Evolutionary conservation across 805 yeast species (phyloP).

Genomic region (Clavispora vitiphila): DNA sequence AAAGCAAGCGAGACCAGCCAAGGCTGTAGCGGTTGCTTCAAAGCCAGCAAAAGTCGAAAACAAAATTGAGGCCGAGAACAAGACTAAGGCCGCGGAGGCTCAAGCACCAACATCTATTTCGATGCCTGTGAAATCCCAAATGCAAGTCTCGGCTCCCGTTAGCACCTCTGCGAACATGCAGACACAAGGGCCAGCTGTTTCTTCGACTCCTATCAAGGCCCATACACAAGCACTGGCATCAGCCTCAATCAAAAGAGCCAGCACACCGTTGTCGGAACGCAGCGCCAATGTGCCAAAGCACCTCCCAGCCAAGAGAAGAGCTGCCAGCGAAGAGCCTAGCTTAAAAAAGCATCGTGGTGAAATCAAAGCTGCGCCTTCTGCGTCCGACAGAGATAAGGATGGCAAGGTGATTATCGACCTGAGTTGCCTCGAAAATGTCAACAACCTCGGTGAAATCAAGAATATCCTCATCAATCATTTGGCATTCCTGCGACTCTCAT

Average conservation of each 20-base stretch:
- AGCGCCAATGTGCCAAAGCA: conserved; percentile 19
- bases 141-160: no score
- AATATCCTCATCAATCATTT: conserved; percentile 75
- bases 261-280: conserved; percentile 24
- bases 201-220: not conserved
- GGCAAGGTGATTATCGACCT: conserved; percentile 24
- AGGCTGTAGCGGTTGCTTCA: not conserved
- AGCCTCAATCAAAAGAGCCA: conserved; percentile 4
- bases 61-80: not conserved
- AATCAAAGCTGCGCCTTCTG: conserved; percentile 1
- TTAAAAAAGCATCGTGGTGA: conserved; percentile 3
- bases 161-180: not conserved
- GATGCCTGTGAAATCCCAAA: not conserved
- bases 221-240: not conserved
- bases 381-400: conserved; percentile 14
- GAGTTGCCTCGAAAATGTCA: conserved; percentile 23
- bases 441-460: conserved; percentile 47
- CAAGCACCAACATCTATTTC: not conserved
- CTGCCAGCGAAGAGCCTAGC: conserved; percentile 32
- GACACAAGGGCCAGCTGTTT: no score
- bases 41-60: not conserved
- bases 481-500: conserved; percentile 84
- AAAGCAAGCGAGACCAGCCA: not conserved
- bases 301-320: conserved; percentile 21
- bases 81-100: not conserved